Evolutionary conservation across 495 filamentous ascomycete species (phyloP).

Genomic region (Penicillium coprophilum): DNA sequence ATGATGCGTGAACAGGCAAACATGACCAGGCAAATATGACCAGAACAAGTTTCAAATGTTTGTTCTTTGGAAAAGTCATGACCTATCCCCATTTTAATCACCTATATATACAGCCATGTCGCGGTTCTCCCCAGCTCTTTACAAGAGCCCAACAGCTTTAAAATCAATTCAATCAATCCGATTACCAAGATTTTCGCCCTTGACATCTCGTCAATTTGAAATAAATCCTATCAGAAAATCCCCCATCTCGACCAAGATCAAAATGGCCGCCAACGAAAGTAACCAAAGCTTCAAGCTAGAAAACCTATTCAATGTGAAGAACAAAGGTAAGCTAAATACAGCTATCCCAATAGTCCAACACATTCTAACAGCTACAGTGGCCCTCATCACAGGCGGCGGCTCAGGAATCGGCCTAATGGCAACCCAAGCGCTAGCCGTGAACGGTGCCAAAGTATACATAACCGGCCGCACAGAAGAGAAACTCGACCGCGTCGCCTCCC

Average conservation of each 20-base stretch:
- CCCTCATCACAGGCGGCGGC: conserved; percentile 56
- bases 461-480: conserved; percentile 57
- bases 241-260: conserved; percentile 4
- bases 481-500: conserved; percentile 51
- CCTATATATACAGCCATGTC: conserved; percentile 4
- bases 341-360: not conserved
- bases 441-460: conserved; percentile 61
- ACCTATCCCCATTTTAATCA: not conserved
- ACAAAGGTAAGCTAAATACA: conserved; percentile 32
- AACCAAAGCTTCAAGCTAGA: conserved; percentile 51
- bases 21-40: no score
- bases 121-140: not conserved
- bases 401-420: conserved; percentile 55
- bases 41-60: not conserved
- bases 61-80: not conserved
- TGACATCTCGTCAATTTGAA: not conserved
- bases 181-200: not conserved
- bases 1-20: conserved; percentile 2
- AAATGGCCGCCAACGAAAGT: conserved; percentile 32
- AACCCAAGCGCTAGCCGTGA: conserved; percentile 59
- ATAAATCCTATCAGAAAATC: not conserved
- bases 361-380: conserved; percentile 34
- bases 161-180: not conserved
- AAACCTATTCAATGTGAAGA: conserved; percentile 57
- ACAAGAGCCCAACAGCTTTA: not conserved